Evolutionary conservation across 2,329 filamentous ascomycete species (phyloP).

Genomic region (Exophiala mesophila): DNA sequence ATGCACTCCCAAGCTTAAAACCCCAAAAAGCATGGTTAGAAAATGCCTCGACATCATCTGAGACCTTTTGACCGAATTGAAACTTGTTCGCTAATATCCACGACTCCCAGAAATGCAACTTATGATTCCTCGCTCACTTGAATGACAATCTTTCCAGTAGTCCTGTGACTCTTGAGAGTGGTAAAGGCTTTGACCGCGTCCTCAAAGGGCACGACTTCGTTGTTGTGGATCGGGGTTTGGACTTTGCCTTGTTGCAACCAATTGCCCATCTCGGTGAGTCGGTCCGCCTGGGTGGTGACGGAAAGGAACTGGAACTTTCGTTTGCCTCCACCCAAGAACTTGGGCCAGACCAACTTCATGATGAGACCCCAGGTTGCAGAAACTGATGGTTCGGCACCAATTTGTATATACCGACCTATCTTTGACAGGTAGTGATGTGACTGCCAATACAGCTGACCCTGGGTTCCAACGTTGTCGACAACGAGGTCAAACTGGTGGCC

Average conservation of each 20-base stretch:
- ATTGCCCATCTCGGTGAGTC: slow-evolving; percentile 47
- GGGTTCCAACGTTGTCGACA: slow-evolving; percentile 55
- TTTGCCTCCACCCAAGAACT: slow-evolving; percentile 48
- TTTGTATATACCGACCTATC: slow-evolving; percentile 49
- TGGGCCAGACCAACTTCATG: slow-evolving; percentile 41
- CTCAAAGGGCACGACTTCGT: slow-evolving; percentile 50
- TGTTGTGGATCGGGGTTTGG: slow-evolving; percentile 49
- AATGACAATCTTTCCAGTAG: slow-evolving; percentile 56
- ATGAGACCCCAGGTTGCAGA: slow-evolving; percentile 20
- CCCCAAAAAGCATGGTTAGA: no score
- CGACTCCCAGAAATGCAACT: no score
- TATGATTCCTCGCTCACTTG: slow-evolving; percentile 26
- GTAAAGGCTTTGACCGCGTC: slow-evolving; percentile 55
- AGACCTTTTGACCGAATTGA: no score
- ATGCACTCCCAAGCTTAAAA: no score
- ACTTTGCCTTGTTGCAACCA: slow-evolving; percentile 58
- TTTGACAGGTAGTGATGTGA: slow-evolving; percentile 49
- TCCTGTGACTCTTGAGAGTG: slow-evolving; percentile 51
- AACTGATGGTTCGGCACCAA: slow-evolving; percentile 35
- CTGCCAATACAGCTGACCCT: slow-evolving; percentile 49
- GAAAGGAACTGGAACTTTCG: slow-evolving; percentile 34
- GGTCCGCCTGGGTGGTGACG: slow-evolving; percentile 37
- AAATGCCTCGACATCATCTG: no score
- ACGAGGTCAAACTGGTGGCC: slow-evolving; percentile 49
- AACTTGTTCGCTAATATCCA: not conserved